These are phyloP conservation scores for Sphagnum tenellum DNA, from an alignment of 225 moss, liverwort and hornwort species.

Conservation along the genomic window DNA sequence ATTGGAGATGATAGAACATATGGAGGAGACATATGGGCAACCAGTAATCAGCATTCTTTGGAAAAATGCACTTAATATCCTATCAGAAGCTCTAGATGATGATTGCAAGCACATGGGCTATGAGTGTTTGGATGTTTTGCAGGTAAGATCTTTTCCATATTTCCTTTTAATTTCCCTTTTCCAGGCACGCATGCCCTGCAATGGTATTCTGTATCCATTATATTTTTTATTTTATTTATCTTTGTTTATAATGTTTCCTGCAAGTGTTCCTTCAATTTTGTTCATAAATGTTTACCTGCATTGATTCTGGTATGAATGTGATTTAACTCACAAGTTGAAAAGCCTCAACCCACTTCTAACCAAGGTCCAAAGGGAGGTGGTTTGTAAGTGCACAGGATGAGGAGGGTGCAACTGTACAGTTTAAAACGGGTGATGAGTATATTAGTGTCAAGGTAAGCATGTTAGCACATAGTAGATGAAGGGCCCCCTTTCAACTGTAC, in stretches of 20 bases:
- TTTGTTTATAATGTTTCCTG: no score
- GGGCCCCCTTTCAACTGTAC: background rate
- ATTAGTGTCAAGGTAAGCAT: conserved; percentile 25
- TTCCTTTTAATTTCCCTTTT: no score
- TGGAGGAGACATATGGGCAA: conserved; percentile 49
- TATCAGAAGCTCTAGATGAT: conserved; percentile 40
- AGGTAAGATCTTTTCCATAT: conserved; percentile 6
- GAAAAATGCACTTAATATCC: conserved; percentile 33
- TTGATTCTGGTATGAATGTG: no score
- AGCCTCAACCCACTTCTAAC: no score
- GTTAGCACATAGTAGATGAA: background rate
- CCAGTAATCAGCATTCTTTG: conserved; percentile 38
- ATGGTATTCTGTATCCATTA: no score
- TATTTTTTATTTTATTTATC: no score
- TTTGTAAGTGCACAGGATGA: conserved; percentile 18
- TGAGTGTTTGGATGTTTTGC: conserved; percentile 39
- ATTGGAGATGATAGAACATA: conserved; percentile 35
- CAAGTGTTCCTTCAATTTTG: no score
- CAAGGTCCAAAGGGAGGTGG: no score
- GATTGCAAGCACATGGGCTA: conserved; percentile 56
- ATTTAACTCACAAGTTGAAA: no score
- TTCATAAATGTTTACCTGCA: no score
- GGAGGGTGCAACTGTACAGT: conserved; percentile 24
- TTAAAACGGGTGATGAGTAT: conserved; percentile 24
- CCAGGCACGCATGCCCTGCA: no score